phyloP scores from a whole-genome alignment of 176 grass and related monocot genomes.

The Guadua angustifolia region DNA sequence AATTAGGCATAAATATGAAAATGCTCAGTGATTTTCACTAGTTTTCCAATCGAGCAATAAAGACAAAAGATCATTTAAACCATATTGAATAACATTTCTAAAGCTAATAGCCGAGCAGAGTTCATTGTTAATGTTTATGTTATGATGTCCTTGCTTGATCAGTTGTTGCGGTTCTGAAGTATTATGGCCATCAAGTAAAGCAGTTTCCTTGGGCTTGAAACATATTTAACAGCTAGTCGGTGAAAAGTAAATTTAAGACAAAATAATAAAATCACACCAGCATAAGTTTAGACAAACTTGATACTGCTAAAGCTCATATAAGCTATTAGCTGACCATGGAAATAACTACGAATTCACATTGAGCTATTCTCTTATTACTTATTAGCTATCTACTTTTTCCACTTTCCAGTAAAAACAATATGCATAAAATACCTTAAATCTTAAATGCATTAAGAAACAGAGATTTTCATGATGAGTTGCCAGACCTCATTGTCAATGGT shows the following conservation, averaged over 20 bases:
- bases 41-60: not conserved
- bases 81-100: not conserved
- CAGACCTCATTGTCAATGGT: slow-evolving; percentile 35
- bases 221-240: not conserved
- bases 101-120: not conserved
- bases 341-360: slow-evolving; percentile 3
- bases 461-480: slow-evolving; percentile 13
- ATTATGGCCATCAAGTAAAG: slow-evolving; percentile 20
- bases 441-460: slow-evolving; percentile 2
- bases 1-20: slow-evolving; percentile 15
- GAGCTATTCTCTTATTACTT: not conserved
- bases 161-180: slow-evolving; percentile 9
- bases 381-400: not conserved
- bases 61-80: not conserved
- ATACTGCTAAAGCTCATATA: slow-evolving; percentile 18
- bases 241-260: slow-evolving; percentile 22
- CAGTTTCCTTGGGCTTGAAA: slow-evolving; percentile 28
- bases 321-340: slow-evolving; percentile 1
- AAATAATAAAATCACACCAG: not conserved
- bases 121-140: slow-evolving; percentile 4
- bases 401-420: slow-evolving; percentile 20
- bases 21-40: slow-evolving; percentile 15
- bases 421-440: not conserved
- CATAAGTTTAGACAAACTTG: slow-evolving; percentile 18
- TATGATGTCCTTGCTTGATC: slow-evolving; percentile 12